Evolutionary conservation across 768 basidiomycete genomes (phyloP).

Genomic region (Bullera alba): DNA sequence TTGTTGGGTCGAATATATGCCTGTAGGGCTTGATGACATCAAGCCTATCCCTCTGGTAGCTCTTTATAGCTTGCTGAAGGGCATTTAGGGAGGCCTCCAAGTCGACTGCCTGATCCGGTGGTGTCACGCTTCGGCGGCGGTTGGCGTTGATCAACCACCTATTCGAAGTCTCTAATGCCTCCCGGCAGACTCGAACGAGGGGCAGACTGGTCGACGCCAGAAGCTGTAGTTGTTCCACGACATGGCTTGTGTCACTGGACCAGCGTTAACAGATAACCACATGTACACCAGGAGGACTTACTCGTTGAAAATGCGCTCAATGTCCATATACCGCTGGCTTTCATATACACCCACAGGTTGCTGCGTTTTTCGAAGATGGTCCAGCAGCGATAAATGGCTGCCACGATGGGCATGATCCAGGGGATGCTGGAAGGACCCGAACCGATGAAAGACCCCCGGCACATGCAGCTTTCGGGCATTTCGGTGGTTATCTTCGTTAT

Average conservation of each 20-base stretch:
- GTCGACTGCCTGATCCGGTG: too few species aligned
- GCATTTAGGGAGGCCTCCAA: background rate
- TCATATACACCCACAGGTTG: constrained; percentile 43
- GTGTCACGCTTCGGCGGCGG: constrained; percentile 21
- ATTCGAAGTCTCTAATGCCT: constrained; percentile 11
- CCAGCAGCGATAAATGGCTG: constrained; percentile 36
- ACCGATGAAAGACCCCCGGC: too few species aligned
- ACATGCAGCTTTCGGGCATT: too few species aligned
- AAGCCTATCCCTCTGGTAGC: constrained; percentile 16
- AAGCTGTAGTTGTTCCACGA: constrained; percentile 32
- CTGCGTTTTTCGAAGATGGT: constrained; percentile 32
- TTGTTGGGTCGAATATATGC: constrained; percentile 36
- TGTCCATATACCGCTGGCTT: constrained; percentile 39
- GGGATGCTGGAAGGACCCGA: too few species aligned
- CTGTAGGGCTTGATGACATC: constrained; percentile 33
- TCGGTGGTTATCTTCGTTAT: too few species aligned
- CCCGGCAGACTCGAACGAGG: constrained; percentile 18
- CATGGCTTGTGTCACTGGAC: constrained; percentile 30
- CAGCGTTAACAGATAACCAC: background rate
- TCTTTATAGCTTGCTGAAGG: constrained; percentile 23
- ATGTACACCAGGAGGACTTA: constrained; percentile 19
- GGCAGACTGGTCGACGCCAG: constrained; percentile 24
- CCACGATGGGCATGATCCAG: constrained; percentile 13
- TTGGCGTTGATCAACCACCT: constrained; percentile 26
- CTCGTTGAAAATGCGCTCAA: constrained; percentile 31